phyloP scores from a whole-genome alignment of 2,329 filamentous ascomycete species.

The Aspergillus alliaceus region DNA sequence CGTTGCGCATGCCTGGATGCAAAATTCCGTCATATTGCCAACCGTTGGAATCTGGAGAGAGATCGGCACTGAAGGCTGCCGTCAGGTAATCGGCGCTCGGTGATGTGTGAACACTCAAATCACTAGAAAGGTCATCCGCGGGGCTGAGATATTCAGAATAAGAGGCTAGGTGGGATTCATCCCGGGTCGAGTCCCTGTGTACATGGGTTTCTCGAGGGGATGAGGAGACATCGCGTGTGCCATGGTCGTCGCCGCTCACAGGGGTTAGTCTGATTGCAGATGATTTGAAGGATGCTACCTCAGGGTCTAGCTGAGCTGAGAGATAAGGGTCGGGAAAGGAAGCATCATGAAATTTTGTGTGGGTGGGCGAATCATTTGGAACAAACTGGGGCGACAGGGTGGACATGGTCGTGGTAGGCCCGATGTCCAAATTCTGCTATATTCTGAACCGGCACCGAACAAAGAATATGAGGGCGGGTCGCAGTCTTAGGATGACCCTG shows the following conservation, averaged over 20 bases:
- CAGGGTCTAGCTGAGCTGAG: slow-evolving; percentile 37
- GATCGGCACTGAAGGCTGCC: slow-evolving; percentile 20
- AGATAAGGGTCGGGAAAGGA: slow-evolving; percentile 41
- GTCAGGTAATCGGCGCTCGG: slow-evolving; percentile 23
- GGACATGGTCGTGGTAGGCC: slow-evolving; percentile 16
- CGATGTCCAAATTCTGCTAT: neutral
- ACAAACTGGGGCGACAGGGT: slow-evolving; percentile 23
- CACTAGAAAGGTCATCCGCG: slow-evolving; percentile 28
- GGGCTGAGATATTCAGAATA: slow-evolving; percentile 32
- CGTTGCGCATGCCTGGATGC: slow-evolving; percentile 2
- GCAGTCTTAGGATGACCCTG: neutral
- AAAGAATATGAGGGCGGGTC: too few species aligned
- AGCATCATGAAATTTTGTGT: slow-evolving; percentile 31
- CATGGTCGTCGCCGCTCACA: slow-evolving; percentile 20
- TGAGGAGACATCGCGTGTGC: slow-evolving; percentile 14
- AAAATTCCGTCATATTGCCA: slow-evolving; percentile 11
- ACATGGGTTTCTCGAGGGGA: slow-evolving; percentile 12
- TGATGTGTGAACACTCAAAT: slow-evolving; percentile 29
- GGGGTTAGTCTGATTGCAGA: slow-evolving; percentile 34
- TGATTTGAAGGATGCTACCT: slow-evolving; percentile 38
- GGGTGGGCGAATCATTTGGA: slow-evolving; percentile 23
- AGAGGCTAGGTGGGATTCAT: slow-evolving; percentile 18
- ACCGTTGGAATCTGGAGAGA: slow-evolving; percentile 13
- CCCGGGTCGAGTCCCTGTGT: slow-evolving; percentile 9
- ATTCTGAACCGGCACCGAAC: neutral